These are phyloP conservation scores for Coniochaeta sp. DNA, from an alignment of 2,329 filamentous ascomycete genomes.

Conservation along the genomic window DNA sequence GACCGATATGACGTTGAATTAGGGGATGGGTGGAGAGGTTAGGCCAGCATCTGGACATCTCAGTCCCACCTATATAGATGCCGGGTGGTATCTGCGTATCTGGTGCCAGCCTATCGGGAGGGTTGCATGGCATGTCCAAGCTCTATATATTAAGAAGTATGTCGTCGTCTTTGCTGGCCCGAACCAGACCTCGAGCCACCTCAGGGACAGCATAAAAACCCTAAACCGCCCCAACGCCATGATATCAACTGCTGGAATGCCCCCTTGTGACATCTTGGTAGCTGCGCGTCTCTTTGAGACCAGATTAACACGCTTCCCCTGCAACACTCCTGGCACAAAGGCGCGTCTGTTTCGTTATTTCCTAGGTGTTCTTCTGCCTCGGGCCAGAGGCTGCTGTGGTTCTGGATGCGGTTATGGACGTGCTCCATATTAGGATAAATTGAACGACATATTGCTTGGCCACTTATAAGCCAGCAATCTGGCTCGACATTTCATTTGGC, in stretches of 20 bases:
- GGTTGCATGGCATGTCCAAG: not conserved
- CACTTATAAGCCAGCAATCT: not conserved
- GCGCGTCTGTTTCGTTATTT: not conserved
- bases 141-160: conserved; percentile 6
- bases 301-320: not conserved
- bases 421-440: conserved; percentile 12
- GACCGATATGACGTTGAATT: not conserved
- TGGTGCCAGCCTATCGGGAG: not conserved
- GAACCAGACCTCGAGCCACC: not conserved
- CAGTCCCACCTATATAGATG: not conserved
- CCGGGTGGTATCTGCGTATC: not conserved
- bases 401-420: not conserved
- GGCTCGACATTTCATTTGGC: not conserved
- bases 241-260: too few species aligned
- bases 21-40: not conserved
- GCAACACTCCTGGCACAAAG: not conserved
- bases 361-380: not conserved
- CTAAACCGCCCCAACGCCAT: too few species aligned
- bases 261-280: not conserved
- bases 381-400: not conserved
- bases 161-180: not conserved
- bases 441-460: conserved; percentile 4
- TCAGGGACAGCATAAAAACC: not conserved
- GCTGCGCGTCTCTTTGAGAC: not conserved
- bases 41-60: not conserved